Conservation (phyloP, 139 green algal species). For the Picochlorum sp. region DNA sequence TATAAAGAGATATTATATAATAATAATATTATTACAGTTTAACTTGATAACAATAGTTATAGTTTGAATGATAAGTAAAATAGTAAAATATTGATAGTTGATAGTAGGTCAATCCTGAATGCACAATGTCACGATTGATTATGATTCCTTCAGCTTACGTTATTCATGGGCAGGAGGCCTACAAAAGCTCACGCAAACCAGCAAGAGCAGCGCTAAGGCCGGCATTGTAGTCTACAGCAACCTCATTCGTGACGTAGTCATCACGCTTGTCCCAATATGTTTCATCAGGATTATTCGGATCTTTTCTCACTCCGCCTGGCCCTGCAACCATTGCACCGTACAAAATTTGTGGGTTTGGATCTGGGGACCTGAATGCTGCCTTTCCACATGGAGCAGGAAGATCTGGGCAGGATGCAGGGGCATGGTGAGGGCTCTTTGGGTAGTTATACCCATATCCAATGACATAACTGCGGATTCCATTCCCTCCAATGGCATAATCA, state of each 20-base stretch:
- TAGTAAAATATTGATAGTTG: no score
- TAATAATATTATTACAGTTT: no score
- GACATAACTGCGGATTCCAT: constrained; percentile 28
- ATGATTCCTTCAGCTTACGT: no score
- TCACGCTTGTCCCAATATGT: constrained; percentile 23
- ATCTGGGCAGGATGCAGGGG: constrained; percentile 36
- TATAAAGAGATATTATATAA: not conserved
- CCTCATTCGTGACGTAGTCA: constrained; percentile 35
- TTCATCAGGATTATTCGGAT: constrained; percentile 12
- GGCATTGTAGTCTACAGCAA: constrained; percentile 29
- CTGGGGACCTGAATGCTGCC: constrained; percentile 22
- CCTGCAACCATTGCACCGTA: constrained; percentile 35
- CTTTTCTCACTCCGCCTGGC: constrained; percentile 3
- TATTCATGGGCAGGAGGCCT: not conserved
- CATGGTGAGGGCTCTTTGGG: constrained; percentile 33
- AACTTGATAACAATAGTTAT: not conserved
- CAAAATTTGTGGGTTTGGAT: constrained; percentile 25
- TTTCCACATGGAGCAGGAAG: constrained; percentile 33
- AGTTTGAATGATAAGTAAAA: not conserved
- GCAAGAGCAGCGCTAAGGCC: constrained; percentile 26
- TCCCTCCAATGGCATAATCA: constrained; percentile 25
- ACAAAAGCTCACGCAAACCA: constrained; percentile 5
- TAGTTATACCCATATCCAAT: constrained; percentile 34
- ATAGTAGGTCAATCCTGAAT: not conserved
- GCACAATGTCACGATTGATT: not conserved